These are phyloP conservation scores for Mrakia frigida DNA, from an alignment of 768 basidiomycete genomes.

Conservation along the genomic window DNA sequence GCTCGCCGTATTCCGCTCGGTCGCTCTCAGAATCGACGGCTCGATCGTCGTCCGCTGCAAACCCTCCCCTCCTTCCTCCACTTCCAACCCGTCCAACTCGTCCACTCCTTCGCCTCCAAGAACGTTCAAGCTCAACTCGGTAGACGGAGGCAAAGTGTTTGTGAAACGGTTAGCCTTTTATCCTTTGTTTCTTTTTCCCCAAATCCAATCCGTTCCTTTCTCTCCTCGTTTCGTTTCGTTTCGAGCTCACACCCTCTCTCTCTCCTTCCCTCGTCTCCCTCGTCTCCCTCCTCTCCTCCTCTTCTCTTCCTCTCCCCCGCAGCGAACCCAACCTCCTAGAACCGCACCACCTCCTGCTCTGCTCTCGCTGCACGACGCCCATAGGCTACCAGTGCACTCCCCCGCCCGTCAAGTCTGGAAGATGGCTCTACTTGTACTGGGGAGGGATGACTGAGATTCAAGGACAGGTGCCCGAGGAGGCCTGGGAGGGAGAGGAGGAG, in stretches of 20 bases:
- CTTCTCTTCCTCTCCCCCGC: not conserved
- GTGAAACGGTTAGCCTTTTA: conserved; percentile 11
- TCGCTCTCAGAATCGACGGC: conserved; percentile 57
- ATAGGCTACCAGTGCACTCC: conserved; percentile 31
- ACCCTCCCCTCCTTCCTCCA: conserved; percentile 18
- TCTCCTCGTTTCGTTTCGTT: too few relatives aligned
- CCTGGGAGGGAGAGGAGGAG: conserved; percentile 33
- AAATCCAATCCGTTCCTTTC: not conserved
- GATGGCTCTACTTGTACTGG: conserved; percentile 21
- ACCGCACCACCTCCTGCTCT: conserved; percentile 40
- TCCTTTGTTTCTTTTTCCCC: not conserved
- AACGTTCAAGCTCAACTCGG: conserved; percentile 81
- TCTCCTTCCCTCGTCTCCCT: not conserved
- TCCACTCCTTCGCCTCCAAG: conserved; percentile 41
- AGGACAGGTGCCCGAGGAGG: conserved; percentile 26
- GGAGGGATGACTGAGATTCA: conserved; percentile 32
- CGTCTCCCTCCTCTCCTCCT: not conserved
- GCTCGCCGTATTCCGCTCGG: not conserved
- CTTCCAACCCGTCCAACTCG: not conserved
- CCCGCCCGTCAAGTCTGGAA: conserved; percentile 8
- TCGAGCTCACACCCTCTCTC: not conserved
- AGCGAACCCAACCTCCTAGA: conserved; percentile 37
- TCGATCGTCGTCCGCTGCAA: conserved; percentile 73
- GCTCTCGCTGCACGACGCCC: conserved; percentile 39
- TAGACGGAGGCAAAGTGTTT: conserved; percentile 49